Evolutionary conservation across 129 eudicot species (phyloP), one percentile per base, ranked within the genome.

Genomic region (Lactuca sativa): DNA sequence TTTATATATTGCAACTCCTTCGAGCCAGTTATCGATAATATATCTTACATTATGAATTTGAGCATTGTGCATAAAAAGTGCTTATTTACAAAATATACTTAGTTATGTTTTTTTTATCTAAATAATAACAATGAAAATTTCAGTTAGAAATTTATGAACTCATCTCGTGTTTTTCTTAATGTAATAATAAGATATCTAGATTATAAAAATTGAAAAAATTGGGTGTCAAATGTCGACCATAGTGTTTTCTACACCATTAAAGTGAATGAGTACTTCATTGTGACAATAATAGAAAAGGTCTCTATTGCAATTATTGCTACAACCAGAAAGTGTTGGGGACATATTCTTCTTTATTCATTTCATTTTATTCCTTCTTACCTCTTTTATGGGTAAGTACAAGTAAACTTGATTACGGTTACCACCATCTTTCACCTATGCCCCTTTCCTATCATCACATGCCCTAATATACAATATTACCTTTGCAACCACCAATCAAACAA

Each of bases 261-360:
- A 67, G 63, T 59, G 80, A 12, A 49, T 61, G 70, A 37, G 59
- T 56, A 76, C 70, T 65, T 44, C 38, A 56, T 77, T 33, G 61
- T 69, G 65, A 62, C 71, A 76, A 62, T 40, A 53, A 62, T 54
- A 62, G 53, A 41, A 52, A 68, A 18, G 53, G 64, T 69, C 70
- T 76, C 16, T 30, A 62, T 62, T 55, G 58, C 71, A 56, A 62
- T 77, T 53, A 77, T 77, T 69, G 71, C 41, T 55, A 48, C 81
- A 77, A 41, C 66, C 25, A 69, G 55, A 76, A 69, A 56, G 76
- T 74, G 72, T 41, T 69, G 25, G 59, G 81, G 43, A 77, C 51
- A 77, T 69, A 69, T 77, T 62, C 77, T 77, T 44, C 61, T 69
- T 18, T 69, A 41, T 69, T 59, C 34, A 59, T 76, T 55, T 54